phyloP scores from a whole-genome alignment of 2,329 filamentous ascomycete genomes.

The Podosphaera xanthii region DNA sequence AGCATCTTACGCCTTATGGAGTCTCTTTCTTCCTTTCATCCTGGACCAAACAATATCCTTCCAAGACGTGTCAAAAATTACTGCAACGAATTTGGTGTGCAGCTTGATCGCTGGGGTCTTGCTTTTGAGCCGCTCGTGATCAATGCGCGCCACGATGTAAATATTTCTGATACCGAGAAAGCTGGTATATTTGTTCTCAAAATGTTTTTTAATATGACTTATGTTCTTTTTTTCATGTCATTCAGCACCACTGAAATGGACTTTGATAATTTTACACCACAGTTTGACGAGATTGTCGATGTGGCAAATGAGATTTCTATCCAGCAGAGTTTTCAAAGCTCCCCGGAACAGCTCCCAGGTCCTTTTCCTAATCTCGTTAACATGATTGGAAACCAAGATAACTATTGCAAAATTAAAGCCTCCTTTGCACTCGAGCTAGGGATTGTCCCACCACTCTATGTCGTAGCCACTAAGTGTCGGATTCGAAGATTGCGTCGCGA shows the following conservation, averaged over 20 bases:
- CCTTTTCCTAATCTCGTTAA: conserved; percentile 9
- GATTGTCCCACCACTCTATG: conserved; percentile 14
- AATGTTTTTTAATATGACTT: conserved; percentile 36
- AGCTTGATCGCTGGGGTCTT: conserved; percentile 29
- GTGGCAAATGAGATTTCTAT: conserved; percentile 34
- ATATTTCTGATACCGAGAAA: conserved; percentile 28
- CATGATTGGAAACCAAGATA: conserved; percentile 3
- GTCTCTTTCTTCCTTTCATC: conserved; percentile 24
- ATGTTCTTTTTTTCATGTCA: conserved; percentile 34
- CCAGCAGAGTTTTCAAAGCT: background rate
- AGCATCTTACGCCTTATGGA: conserved; percentile 36
- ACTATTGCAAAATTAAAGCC: conserved; percentile 17
- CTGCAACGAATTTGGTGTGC: conserved; percentile 22
- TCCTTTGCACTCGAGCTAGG: conserved; percentile 18
- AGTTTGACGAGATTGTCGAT: conserved; percentile 32
- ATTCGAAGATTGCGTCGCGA: conserved; percentile 10
- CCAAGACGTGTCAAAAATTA: conserved; percentile 9
- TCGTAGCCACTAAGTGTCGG: conserved; percentile 13
- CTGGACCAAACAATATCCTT: conserved; percentile 25
- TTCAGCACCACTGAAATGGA: conserved; percentile 34
- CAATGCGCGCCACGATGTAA: conserved; percentile 22
- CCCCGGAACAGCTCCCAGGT: conserved; percentile 7
- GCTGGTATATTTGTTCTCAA: conserved; percentile 37
- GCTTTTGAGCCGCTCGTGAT: conserved; percentile 32
- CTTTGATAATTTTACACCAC: conserved; percentile 29